Conservation (phyloP, 805 yeast genomes). For the Saccharomycopsis sp. region DNA sequence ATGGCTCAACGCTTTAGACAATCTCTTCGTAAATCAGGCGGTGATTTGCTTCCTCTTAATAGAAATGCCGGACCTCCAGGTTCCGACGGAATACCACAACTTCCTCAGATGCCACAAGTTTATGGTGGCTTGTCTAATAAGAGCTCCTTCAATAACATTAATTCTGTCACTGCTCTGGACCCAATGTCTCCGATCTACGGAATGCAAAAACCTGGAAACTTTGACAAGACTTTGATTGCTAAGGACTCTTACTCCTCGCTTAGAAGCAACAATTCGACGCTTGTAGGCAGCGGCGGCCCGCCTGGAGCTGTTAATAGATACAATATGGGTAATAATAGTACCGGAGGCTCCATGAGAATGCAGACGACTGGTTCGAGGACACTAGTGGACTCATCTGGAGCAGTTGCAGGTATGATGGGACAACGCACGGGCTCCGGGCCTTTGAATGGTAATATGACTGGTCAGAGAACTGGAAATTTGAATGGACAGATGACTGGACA, state of each 20-base stretch:
- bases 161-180: not conserved
- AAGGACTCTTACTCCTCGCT: not conserved
- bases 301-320: not conserved
- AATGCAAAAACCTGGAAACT: not conserved
- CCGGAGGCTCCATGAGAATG: not conserved
- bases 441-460: too few relatives aligned
- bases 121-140: conserved; percentile 5
- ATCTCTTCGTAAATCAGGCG: conserved; percentile 17
- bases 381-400: not conserved
- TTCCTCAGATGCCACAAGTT: conserved; percentile 1
- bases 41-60: conserved; percentile 17
- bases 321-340: not conserved
- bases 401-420: too few relatives aligned
- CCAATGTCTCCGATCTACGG: conserved; percentile 13
- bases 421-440: too few relatives aligned
- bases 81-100: conserved; percentile 1
- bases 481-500: not conserved
- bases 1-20: conserved; percentile 8
- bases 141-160: conserved; percentile 1
- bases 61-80: conserved; percentile 11
- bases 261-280: not conserved
- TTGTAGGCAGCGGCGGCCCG: not conserved
- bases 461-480: not conserved
- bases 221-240: not conserved
- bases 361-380: not conserved